Conservation (phyloP, 331 rosid species). For the Saraca asoca region DNA sequence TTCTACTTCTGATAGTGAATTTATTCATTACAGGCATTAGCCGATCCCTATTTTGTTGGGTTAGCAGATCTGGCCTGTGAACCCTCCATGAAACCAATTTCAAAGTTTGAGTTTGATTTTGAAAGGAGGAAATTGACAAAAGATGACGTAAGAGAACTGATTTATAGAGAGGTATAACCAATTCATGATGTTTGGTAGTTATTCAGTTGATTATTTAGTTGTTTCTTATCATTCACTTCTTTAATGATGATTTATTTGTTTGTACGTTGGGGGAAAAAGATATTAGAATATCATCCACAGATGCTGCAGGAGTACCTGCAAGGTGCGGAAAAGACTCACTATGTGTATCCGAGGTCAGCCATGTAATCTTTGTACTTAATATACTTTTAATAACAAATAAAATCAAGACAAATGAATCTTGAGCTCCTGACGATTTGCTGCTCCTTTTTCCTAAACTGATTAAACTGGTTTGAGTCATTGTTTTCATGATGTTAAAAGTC, state of each 20-base stretch:
- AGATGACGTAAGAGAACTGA: constrained; percentile 60
- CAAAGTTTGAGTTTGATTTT: constrained; percentile 66
- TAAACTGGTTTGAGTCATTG: not conserved
- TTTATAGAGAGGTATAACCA: constrained; percentile 65
- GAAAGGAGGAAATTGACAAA: constrained; percentile 58
- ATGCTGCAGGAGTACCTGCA: constrained; percentile 62
- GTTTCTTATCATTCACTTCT: not conserved
- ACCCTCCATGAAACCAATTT: constrained; percentile 59
- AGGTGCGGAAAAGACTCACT: constrained; percentile 52
- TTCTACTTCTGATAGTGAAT: not conserved
- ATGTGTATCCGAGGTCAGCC: constrained; percentile 71
- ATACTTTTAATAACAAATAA: constrained; percentile 5
- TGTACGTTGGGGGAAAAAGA: constrained; percentile 38
- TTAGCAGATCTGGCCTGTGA: constrained; percentile 55
- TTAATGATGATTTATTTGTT: not conserved
- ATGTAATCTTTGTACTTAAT: not conserved
- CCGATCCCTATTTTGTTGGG: constrained; percentile 63
- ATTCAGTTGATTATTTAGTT: not conserved
- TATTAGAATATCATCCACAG: constrained; percentile 74
- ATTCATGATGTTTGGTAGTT: constrained; percentile 24
- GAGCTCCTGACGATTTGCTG: not conserved
- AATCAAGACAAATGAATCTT: not conserved
- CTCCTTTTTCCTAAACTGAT: not conserved
- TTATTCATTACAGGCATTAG: constrained; percentile 53
- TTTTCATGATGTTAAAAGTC: not conserved